Base-by-base conservation (phyloP, 1,284 basidiomycete genomes). In the Ustilago sp. region DNA sequence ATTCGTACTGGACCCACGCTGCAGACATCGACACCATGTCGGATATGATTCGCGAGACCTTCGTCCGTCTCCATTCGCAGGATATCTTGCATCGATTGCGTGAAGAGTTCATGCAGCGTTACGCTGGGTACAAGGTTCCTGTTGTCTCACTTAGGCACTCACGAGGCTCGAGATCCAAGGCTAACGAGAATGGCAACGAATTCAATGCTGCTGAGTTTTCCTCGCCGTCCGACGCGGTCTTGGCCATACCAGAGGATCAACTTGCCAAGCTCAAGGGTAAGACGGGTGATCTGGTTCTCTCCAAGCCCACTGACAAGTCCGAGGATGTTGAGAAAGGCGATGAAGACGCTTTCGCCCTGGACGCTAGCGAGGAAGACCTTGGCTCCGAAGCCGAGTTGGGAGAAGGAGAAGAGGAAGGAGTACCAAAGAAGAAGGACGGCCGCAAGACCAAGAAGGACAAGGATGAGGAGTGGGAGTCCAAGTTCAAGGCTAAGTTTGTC, bases 1-100 rank as follows among this genome's bases (percentile, higher is more conserved):
- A 99, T 86, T 98, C 95, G 1, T 99, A 98, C 88, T 99, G 96
- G 96, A 98, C 96, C 8, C 96, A 99, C 85, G 93, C 96, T 0
- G 90, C 89, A 43, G 91, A 90, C 73, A 93, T 98, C 69, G 94
- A 98, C 86, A 88, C 91, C 63, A 97, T 99, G 94, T 93, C 93
- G 0, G 89, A 89, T 55, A 89, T 93, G 80, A 95, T 99, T 80
- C 92, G 96, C 35, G 93, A 96, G 58, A 94, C 94, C 0, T 99
- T 99, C 86, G 93, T 99, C 74, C 91, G 92, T 4, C 89, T 99
- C 11, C 96, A 99, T 86, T 92, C 92, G 23, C 92, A 93, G 23
- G 91, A 96, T 84, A 91, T 98, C 32, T 89, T 98, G 32, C 87
- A 87, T 31, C 85, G 87, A 54, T 82, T 90, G 19, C 85, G 88